Percentiles rank a stretch among this genome's conserved stretches.
Evolutionary conservation across 805 yeast species (phyloP).

Genomic region (Pichia rugopelliculosa): DNA sequence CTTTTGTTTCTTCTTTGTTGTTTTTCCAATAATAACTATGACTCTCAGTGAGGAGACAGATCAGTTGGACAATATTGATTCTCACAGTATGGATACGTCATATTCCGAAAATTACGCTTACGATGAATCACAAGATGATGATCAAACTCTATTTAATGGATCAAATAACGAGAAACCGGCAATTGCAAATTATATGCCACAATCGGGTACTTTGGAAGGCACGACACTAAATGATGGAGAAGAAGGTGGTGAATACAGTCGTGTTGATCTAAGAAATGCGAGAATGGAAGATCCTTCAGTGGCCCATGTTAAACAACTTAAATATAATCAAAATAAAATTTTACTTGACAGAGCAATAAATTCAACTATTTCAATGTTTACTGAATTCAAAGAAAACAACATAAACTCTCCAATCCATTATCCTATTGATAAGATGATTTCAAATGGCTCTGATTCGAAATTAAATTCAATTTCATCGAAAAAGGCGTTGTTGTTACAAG

Average conservation of each 20-base stretch:
- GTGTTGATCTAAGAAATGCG: background rate
- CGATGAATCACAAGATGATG: background rate
- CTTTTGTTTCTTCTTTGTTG: background rate
- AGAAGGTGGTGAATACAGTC: slow-evolving; percentile 1
- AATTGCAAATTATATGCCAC: slow-evolving; percentile 17
- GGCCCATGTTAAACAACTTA: slow-evolving; percentile 42
- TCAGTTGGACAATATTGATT: background rate
- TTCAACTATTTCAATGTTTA: slow-evolving; percentile 42
- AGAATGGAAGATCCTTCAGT: slow-evolving; percentile 7
- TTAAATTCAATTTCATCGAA: slow-evolving; percentile 46
- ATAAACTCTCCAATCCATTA: slow-evolving; percentile 53
- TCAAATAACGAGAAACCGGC: slow-evolving; percentile 10
- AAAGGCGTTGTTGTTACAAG: slow-evolving; percentile 43
- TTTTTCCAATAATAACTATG: background rate
- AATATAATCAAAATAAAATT: slow-evolving; percentile 65
- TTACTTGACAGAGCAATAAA: slow-evolving; percentile 56
- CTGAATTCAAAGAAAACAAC: slow-evolving; percentile 50
- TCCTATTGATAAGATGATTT: slow-evolving; percentile 34
- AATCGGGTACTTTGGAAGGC: slow-evolving; percentile 22
- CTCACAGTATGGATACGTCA: background rate
- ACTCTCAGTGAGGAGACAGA: background rate
- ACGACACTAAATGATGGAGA: slow-evolving; percentile 24
- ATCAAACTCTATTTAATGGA: slow-evolving; percentile 7
- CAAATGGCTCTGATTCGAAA: slow-evolving; percentile 20
- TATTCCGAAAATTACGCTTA: background rate